Evolutionary conservation across 2,329 filamentous ascomycete genomes (phyloP).

Genomic region (Magnaporthiopsis incrustans): DNA sequence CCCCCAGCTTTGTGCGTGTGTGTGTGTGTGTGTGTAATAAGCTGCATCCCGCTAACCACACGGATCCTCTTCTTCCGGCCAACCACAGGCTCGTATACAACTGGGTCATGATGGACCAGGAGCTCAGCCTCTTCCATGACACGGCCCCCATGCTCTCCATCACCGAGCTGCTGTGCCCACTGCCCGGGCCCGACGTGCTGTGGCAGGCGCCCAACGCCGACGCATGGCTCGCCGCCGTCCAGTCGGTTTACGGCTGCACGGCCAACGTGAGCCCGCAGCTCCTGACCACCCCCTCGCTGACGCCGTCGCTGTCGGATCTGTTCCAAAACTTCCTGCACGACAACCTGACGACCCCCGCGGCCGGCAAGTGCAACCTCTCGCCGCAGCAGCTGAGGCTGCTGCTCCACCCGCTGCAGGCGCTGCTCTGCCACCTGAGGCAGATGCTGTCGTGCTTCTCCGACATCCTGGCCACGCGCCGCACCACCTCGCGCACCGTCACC

Average conservation of each 20-base stretch:
- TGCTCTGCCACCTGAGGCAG: slow-evolving; percentile 57
- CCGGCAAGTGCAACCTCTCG: slow-evolving; percentile 30
- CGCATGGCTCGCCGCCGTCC: slow-evolving; percentile 52
- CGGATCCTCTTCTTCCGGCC: neutral
- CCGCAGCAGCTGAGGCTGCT: slow-evolving; percentile 57
- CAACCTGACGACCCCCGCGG: slow-evolving; percentile 44
- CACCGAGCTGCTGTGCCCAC: slow-evolving; percentile 55
- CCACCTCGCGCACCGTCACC: slow-evolving; percentile 39
- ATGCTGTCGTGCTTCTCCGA: slow-evolving; percentile 59
- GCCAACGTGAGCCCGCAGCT: slow-evolving; percentile 41
- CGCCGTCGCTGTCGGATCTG: slow-evolving; percentile 53
- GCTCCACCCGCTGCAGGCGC: slow-evolving; percentile 58
- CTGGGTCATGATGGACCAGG: slow-evolving; percentile 68
- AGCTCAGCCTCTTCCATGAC: slow-evolving; percentile 60
- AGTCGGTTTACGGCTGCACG: slow-evolving; percentile 47
- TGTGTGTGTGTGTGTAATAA: neutral
- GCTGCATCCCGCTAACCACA: neutral
- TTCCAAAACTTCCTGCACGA: slow-evolving; percentile 63
- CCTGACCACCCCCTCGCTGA: slow-evolving; percentile 40
- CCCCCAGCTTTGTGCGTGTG: too few species aligned
- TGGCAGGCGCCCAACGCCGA: slow-evolving; percentile 53
- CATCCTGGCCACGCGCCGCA: slow-evolving; percentile 33
- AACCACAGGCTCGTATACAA: slow-evolving; percentile 57
- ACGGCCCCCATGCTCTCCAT: slow-evolving; percentile 54
- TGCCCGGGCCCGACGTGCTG: slow-evolving; percentile 52